These are phyloP conservation scores for Skeletonema tropicum DNA, from an alignment of 108 stramenopile genomes.

Conservation along the genomic window DNA sequence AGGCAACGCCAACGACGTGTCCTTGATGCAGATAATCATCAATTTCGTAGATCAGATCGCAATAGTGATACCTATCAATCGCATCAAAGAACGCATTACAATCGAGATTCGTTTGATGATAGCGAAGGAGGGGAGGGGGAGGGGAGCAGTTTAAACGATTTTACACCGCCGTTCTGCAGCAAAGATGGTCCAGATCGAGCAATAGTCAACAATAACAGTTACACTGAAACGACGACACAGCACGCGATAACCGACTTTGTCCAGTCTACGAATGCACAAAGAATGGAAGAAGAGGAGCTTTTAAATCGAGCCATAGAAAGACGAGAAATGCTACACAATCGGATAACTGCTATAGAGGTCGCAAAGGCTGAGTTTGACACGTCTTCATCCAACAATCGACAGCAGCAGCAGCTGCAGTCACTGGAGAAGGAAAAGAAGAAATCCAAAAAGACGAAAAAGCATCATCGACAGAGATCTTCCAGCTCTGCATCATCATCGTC, in stretches of 20 bases:
- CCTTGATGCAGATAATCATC: neutral
- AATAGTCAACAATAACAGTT: neutral
- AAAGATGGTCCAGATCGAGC: neutral
- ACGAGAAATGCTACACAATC: conserved; percentile 30
- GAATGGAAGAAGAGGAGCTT: conserved; percentile 28
- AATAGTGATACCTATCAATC: neutral
- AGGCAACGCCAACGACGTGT: neutral
- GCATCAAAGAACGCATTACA: neutral
- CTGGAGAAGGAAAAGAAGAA: neutral
- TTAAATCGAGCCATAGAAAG: conserved; percentile 39
- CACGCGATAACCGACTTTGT: neutral
- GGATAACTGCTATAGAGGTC: conserved; percentile 32
- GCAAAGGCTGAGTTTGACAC: conserved; percentile 15
- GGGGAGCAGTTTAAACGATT: neutral
- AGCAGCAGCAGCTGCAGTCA: neutral
- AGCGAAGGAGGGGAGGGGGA: neutral
- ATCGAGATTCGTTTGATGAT: neutral
- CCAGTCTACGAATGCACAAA: neutral
- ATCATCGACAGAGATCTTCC: neutral
- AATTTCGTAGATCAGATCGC: neutral
- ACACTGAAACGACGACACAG: neutral
- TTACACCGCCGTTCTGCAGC: neutral
- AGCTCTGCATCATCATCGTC: neutral
- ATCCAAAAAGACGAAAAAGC: conserved; percentile 1
- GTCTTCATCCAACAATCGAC: neutral